Evolutionary conservation across 345 rosid genomes (phyloP).

Genomic region (Aethionema arabicum): DNA sequence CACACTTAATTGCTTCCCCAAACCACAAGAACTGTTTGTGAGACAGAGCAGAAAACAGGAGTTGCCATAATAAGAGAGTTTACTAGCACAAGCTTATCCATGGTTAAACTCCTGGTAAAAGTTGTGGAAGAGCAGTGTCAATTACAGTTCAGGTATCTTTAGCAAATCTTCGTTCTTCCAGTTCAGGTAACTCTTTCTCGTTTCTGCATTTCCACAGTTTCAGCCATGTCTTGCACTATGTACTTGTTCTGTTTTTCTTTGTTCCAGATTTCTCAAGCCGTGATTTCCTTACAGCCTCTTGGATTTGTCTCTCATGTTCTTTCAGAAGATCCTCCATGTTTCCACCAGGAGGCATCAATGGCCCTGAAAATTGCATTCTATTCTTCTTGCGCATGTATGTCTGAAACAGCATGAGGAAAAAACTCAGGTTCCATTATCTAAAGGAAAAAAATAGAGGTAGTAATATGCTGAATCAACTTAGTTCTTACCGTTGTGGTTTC

Average conservation of each 20-base stretch:
- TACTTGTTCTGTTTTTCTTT: conserved; percentile 37
- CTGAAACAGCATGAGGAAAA: conserved; percentile 41
- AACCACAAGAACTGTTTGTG: conserved; percentile 13
- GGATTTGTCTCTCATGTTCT: conserved; percentile 94
- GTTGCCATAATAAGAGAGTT: conserved; percentile 19
- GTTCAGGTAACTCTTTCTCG: conserved; percentile 15
- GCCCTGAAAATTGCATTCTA: conserved; percentile 87
- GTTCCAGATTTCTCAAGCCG: conserved; percentile 61
- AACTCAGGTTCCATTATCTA: conserved; percentile 10
- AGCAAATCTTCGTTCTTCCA: conserved; percentile 1
- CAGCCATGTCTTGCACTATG: conserved; percentile 23
- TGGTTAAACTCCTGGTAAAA: conserved; percentile 15
- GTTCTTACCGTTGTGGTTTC: conserved; percentile 43
- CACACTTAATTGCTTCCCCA: conserved; percentile 30
- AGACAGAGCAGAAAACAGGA: conserved; percentile 13
- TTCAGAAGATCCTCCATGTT: conserved; percentile 80
- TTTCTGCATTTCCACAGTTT: conserved; percentile 12
- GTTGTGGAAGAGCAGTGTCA: neutral
- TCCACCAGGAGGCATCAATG: conserved; percentile 90
- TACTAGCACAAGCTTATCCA: conserved; percentile 18
- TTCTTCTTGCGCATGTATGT: conserved; percentile 60
- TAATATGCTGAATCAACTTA: neutral
- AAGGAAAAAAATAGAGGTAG: neutral
- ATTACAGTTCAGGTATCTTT: neutral
- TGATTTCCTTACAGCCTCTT: conserved; percentile 83